These are phyloP conservation scores for Sporobolomyces pararoseus DNA, from an alignment of 768 basidiomycete genomes.

Conservation along the genomic window DNA sequence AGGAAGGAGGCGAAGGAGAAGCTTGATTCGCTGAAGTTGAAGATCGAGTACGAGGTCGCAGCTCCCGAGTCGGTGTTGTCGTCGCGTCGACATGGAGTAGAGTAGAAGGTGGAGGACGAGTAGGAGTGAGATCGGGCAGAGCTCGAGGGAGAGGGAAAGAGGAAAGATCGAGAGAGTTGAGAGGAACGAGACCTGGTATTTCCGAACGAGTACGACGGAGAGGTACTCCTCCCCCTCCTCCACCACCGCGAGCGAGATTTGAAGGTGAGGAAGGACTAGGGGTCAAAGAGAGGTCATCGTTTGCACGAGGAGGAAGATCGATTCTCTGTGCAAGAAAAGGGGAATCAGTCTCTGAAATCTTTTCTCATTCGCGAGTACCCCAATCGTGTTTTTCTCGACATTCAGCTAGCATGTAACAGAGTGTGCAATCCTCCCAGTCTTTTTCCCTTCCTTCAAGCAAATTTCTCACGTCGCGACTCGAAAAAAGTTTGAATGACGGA, in stretches of 20 bases:
- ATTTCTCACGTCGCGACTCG: background rate
- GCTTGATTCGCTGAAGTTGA: background rate
- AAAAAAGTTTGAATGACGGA: too few relatives aligned
- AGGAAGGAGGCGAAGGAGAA: background rate
- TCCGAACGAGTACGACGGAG: slow-evolving; percentile 30
- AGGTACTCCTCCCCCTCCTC: background rate
- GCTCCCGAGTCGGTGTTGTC: background rate
- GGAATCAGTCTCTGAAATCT: too few relatives aligned
- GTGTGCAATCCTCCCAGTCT: too few relatives aligned
- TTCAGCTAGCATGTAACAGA: too few relatives aligned
- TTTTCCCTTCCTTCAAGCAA: too few relatives aligned
- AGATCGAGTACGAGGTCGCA: slow-evolving; percentile 7
- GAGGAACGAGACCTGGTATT: background rate
- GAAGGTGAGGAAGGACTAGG: background rate
- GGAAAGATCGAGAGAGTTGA: background rate
- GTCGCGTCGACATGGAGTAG: background rate
- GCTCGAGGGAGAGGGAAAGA: background rate
- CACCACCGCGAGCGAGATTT: background rate
- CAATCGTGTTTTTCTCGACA: background rate
- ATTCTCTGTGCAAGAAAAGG: background rate
- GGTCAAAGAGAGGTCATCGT: background rate
- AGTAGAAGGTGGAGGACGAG: background rate
- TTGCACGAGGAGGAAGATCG: background rate
- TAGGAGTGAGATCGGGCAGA: background rate
- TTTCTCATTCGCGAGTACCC: background rate